Evolutionary conservation across 2,329 filamentous ascomycete species (phyloP), one percentile per base, ranked within the genome.

Genomic region (Xylariomycetidae sp.): DNA sequence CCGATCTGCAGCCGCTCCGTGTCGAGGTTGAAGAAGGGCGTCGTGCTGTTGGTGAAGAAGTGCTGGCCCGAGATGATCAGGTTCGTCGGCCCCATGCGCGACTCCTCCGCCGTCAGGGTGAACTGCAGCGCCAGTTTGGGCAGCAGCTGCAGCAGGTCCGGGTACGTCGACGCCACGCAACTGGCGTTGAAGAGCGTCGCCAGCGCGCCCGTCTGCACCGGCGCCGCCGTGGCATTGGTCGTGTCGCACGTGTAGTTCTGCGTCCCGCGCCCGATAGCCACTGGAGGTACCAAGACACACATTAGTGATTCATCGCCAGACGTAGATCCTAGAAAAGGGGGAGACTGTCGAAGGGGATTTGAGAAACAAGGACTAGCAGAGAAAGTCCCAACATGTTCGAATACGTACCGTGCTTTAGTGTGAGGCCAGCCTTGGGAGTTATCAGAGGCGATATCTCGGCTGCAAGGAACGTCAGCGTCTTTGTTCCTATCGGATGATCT

Each of bases 201-300:
- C 0, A 87, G 56, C 34, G 90, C 90, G 43, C 90, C 90, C 31
- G 69, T 61, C 13, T 80, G 70, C 8, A 67, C 69, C 11, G 90
- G 89, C 0, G 63, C 64, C 1, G 77, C 73, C 4, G 73, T 74
- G 2, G 74, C 56, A 48, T 83, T 74, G 42, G 62, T 62, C 34
- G 72, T 64, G 38, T 75, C 68, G 69, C 90, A 96, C 32, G 87
- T 94, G 69, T 96, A 97, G 72, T 96, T 96, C 66, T 96, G 82
- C 6, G 85, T 92, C 40, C 90, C 90, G 27, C 87, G 82, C 51
- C 90, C 90, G 42, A 96, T 69, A 54, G 84, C 86, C 34, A 96
- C n/a, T n/a, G n/a, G n/a, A n/a, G n/a, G n/a, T n/a, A n/a, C n/a
- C n/a, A n/a, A n/a, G n/a, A n/a, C n/a, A n/a, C n/a, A n/a, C n/a